A percentile compares a stretch with the other conserved stretches of the same genome.
phyloP scores from a whole-genome alignment of 2,329 filamentous ascomycete genomes.

The Fusarium anthophilum region DNA sequence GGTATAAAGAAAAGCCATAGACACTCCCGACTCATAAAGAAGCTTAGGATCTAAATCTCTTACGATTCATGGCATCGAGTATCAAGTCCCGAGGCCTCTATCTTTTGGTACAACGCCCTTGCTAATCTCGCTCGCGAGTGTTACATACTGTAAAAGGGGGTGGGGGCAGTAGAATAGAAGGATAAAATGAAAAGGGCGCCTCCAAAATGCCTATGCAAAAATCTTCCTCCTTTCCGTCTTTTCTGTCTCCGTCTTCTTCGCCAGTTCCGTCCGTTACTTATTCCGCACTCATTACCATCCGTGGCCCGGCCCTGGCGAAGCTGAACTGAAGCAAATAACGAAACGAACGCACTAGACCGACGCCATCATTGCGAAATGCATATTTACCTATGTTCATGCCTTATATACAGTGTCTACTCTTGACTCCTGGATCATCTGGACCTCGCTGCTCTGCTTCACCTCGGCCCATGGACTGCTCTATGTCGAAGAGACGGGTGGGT shows the following conservation, averaged over 20 bases:
- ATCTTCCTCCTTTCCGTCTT: slow-evolving; percentile 1
- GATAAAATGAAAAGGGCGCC: slow-evolving; percentile 26
- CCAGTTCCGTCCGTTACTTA: slow-evolving; percentile 15
- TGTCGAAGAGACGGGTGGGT: background rate
- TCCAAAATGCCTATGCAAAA: slow-evolving; percentile 40
- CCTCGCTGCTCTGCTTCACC: slow-evolving; percentile 14
- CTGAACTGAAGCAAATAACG: slow-evolving; percentile 16
- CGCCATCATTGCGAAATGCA: slow-evolving; percentile 28
- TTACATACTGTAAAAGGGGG: slow-evolving; percentile 38
- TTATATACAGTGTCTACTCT: slow-evolving; percentile 38
- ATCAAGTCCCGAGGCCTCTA: slow-evolving; percentile 27
- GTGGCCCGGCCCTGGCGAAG: slow-evolving; percentile 21
- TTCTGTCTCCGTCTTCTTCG: slow-evolving; percentile 18
- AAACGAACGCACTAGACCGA: slow-evolving; percentile 26
- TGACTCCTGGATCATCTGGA: background rate
- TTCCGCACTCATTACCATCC: slow-evolving; percentile 36
- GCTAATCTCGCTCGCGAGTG: slow-evolving; percentile 44
- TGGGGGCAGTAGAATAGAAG: slow-evolving; percentile 31
- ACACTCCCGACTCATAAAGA: background rate
- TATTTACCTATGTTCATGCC: slow-evolving; percentile 28
- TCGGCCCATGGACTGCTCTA: background rate
- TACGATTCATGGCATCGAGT: slow-evolving; percentile 30
- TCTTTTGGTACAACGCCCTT: slow-evolving; percentile 42
- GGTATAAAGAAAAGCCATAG: background rate
- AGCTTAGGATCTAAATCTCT: background rate